A percentile compares a stretch with the other conserved stretches of the same genome.
phyloP scores from a whole-genome alignment of 768 basidiomycete species.

The Guyanaporus albipodus region DNA sequence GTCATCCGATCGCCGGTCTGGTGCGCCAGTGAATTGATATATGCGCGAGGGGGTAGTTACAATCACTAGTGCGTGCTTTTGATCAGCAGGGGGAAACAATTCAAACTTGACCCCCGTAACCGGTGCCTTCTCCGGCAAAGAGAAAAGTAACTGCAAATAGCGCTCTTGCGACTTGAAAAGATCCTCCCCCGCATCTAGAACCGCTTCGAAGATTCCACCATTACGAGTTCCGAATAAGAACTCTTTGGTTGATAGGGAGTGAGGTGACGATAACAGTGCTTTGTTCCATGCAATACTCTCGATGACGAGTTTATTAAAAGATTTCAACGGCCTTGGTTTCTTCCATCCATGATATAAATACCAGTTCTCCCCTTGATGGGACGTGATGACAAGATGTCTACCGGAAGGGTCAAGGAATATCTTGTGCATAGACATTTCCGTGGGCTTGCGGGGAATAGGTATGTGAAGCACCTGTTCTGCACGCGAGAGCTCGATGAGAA shows the following conservation, averaged over 20 bases:
- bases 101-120: slow-evolving; percentile 86
- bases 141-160: slow-evolving; percentile 68
- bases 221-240: slow-evolving; percentile 83
- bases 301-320: slow-evolving; percentile 77
- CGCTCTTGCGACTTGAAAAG: slow-evolving; percentile 88
- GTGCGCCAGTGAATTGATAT: slow-evolving; percentile 80
- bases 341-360: slow-evolving; percentile 81
- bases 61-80: slow-evolving; percentile 64
- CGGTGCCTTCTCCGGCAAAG: slow-evolving; percentile 74
- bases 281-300: slow-evolving; percentile 93
- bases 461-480: slow-evolving; percentile 85
- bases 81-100: slow-evolving; percentile 61
- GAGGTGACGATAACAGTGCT: slow-evolving; percentile 55
- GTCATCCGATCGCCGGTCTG: slow-evolving; percentile 70
- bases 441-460: slow-evolving; percentile 65
- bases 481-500: slow-evolving; percentile 86
- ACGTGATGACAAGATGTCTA: slow-evolving; percentile 83
- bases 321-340: slow-evolving; percentile 75
- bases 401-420: slow-evolving; percentile 93
- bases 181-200: slow-evolving; percentile 87
- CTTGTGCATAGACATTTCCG: slow-evolving; percentile 75
- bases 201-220: slow-evolving; percentile 83
- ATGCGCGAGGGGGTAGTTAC: slow-evolving; percentile 84
- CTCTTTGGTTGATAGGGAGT: slow-evolving; percentile 75
- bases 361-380: slow-evolving; percentile 88